Base-by-base conservation (phyloP, 345 rosid species). In the Hibiscus mutabilis region DNA sequence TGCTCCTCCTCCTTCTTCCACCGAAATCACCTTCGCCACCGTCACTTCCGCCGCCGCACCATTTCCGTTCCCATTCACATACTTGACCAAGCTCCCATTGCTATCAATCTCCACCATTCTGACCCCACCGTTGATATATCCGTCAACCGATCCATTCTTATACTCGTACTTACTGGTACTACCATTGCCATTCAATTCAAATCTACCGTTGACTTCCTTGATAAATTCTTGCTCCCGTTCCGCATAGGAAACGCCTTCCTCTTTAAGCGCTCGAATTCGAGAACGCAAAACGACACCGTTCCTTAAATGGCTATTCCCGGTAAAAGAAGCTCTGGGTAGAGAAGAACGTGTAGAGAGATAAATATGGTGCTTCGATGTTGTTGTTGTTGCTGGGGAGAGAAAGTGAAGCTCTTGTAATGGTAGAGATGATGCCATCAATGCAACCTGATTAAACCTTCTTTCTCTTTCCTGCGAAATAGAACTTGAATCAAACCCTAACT, bases 1-100 rank as follows among this genome's bases (percentile, higher is more conserved):
- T 51, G 64, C 73, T 53, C 55, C 73, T 65, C n/a, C n/a, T n/a
- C 73, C 80, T 56, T 67, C 60, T 27, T 56, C 77, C 60, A 70
- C 70, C 53, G 53, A 6, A 5, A 49, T 19, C 62, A 69, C 77
- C 33, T 61, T 79, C 33, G 72, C 79, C 47, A 71, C 77, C 42
- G 56, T 73, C 27, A 64, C 76, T 46, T 29, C 51, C 49, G 69
- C 74, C 65, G 69, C 71, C 25, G 82, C 84, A 24, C 90, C 89
- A 69, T 87, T 87, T 35, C 88, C 88, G 62, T n/a, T n/a, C n/a
- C n/a, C n/a, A n/a, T 86, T 87, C 59, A 73, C 88, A 74, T 88
- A 87, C 87, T 84, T 86, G 76, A 74, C 82, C 82, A 89, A 81
- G 77, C 88, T 84, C 62, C 89, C 93, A 78, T 86, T 86, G 40